These are phyloP conservation scores for Entophlyctis luteolus DNA, from an alignment of 192 early-diverging fungal species.

Conservation along the genomic window DNA sequence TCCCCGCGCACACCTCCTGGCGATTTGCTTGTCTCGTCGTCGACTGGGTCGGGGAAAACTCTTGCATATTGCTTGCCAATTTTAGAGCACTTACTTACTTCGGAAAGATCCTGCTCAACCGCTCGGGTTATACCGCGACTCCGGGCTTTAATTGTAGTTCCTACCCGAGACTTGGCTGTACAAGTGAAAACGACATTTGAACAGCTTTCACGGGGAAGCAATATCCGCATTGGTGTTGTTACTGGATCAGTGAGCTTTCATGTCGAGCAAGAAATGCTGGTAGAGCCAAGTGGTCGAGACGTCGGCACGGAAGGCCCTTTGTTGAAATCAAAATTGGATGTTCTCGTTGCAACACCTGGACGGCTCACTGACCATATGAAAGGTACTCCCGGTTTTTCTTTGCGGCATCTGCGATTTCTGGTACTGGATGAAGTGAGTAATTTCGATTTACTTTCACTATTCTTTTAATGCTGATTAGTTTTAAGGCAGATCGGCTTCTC, in stretches of 20 bases:
- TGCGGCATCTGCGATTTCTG: constrained; percentile 88
- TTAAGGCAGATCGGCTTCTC: constrained; percentile 79
- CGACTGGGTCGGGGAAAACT: constrained; percentile 95
- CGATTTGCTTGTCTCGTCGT: constrained; percentile 89
- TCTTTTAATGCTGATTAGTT: not conserved
- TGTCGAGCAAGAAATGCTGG: constrained; percentile 56
- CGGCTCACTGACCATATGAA: constrained; percentile 86
- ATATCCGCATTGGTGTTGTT: constrained; percentile 67
- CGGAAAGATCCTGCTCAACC: not conserved
- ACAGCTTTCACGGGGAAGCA: constrained; percentile 69
- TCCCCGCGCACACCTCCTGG: constrained; percentile 71
- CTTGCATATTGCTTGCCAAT: constrained; percentile 93
- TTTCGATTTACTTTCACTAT: not conserved
- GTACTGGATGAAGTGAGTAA: constrained; percentile 76
- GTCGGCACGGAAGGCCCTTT: constrained; percentile 4
- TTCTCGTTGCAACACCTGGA: constrained; percentile 93
- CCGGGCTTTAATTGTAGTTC: constrained; percentile 84
- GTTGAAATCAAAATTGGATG: constrained; percentile 67
- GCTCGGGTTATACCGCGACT: constrained; percentile 74
- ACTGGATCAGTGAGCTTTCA: constrained; percentile 75
- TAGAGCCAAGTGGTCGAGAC: constrained; percentile 18
- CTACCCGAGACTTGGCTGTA: constrained; percentile 84
- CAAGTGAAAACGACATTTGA: constrained; percentile 89
- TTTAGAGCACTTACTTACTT: constrained; percentile 64
- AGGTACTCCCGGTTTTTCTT: constrained; percentile 78